Conservation (phyloP, 1,139 yeast species). For the Taphrina pruni region DNA sequence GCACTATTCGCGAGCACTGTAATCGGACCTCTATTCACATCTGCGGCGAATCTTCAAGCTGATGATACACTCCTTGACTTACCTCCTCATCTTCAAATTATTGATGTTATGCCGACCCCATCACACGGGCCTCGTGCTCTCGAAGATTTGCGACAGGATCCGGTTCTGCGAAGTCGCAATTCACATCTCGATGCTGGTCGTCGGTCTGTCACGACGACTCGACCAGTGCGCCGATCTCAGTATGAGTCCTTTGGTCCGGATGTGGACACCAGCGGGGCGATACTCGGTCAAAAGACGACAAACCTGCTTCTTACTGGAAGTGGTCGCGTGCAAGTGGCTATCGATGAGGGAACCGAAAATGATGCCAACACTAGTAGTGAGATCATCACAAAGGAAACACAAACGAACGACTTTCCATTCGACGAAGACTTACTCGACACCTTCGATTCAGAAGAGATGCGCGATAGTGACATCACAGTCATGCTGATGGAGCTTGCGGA, state of each 20-base stretch:
- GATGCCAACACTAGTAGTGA: background rate
- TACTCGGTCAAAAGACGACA: background rate
- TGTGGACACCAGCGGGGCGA: slow-evolving; percentile 8
- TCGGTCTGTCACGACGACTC: background rate
- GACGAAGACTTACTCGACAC: slow-evolving; percentile 20
- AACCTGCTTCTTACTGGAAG: background rate
- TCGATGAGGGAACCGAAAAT: background rate
- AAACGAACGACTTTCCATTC: background rate
- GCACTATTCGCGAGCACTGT: slow-evolving; percentile 22
- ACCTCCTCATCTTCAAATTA: background rate
- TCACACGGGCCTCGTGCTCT: slow-evolving; percentile 1
- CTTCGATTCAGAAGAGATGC: slow-evolving; percentile 7
- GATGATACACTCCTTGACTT: background rate
- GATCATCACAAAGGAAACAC: background rate
- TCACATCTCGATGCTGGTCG: slow-evolving; percentile 11
- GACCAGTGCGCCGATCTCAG: background rate
- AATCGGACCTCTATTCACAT: slow-evolving; percentile 20
- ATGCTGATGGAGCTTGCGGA: slow-evolving; percentile 8
- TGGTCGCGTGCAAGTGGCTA: background rate
- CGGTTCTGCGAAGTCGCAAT: background rate
- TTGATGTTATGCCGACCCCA: slow-evolving; percentile 8
- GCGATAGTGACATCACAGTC: background rate
- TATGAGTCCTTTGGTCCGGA: slow-evolving; percentile 11
- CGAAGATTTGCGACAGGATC: slow-evolving; percentile 3
- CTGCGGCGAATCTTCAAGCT: slow-evolving; percentile 1